These are phyloP conservation scores for Nasturtium officinale DNA, from an alignment of 345 rosid genomes.

Conservation along the genomic window DNA sequence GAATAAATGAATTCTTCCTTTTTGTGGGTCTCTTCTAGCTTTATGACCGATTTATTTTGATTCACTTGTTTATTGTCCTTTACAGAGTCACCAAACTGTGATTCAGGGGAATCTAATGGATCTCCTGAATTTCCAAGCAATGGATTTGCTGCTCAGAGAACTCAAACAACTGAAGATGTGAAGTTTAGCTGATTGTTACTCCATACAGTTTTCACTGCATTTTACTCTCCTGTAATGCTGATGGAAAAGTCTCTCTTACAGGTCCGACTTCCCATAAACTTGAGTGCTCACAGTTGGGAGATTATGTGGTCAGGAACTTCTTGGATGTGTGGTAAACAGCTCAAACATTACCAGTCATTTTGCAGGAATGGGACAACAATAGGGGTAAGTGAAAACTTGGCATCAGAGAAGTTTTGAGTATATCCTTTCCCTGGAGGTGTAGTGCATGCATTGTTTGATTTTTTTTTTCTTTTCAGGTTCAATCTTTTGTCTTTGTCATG, in stretches of 20 bases:
- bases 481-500: constrained; percentile 95
- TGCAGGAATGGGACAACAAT: constrained; percentile 79
- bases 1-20: constrained; percentile 11
- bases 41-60: constrained; percentile 9
- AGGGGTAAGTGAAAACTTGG: constrained; percentile 56
- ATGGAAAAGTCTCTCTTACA: constrained; percentile 40
- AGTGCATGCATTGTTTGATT: neutral
- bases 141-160: constrained; percentile 47
- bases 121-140: constrained; percentile 52
- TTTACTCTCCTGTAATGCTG: constrained; percentile 14
- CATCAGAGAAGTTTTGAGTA: constrained; percentile 3
- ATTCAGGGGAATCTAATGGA: constrained; percentile 49
- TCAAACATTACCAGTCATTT: constrained; percentile 91
- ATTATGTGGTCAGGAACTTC: constrained; percentile 85
- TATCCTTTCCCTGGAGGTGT: constrained; percentile 2
- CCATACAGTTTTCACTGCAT: constrained; percentile 22
- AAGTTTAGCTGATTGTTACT: constrained; percentile 29
- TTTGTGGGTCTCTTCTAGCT: neutral
- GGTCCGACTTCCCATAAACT: constrained; percentile 57
- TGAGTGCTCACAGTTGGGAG: constrained; percentile 62
- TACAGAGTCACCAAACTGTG: constrained; percentile 66
- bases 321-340: constrained; percentile 93
- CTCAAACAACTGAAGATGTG: constrained; percentile 51
- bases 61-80: constrained; percentile 8
- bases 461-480: constrained; percentile 53